phyloP scores from a whole-genome alignment of 768 basidiomycete genomes.

The Pilatotrama ljubarskyi region DNA sequence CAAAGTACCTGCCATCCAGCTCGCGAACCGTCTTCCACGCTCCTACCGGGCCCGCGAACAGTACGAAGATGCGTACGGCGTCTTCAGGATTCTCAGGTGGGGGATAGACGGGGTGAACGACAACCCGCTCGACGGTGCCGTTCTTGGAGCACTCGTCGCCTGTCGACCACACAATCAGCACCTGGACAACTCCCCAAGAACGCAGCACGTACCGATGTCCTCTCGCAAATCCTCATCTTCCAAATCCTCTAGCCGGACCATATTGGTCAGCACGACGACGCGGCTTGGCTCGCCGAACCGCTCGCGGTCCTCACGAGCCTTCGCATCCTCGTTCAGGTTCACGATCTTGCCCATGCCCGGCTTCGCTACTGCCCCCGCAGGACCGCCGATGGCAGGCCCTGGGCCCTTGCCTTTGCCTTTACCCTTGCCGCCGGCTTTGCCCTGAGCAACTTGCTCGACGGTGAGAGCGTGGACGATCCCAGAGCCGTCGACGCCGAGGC shows the following conservation, averaged over 20 bases:
- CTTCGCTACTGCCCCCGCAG: constrained; percentile 47
- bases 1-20: constrained; percentile 91
- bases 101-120: constrained; percentile 78
- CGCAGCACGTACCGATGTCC: constrained; percentile 73
- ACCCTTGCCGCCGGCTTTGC: constrained; percentile 38
- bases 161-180: constrained; percentile 28
- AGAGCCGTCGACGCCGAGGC: constrained; percentile 78
- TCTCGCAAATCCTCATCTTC: constrained; percentile 82
- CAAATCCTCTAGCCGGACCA: constrained; percentile 82
- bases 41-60: constrained; percentile 88
- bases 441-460: constrained; percentile 63
- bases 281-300: constrained; percentile 88
- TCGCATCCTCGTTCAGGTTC: constrained; percentile 85
- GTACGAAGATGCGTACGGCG: constrained; percentile 88
- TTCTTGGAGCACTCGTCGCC: constrained; percentile 92
- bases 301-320: constrained; percentile 71
- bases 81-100: constrained; percentile 66
- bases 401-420: constrained; percentile 35
- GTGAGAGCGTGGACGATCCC: constrained; percentile 90
- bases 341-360: constrained; percentile 77
- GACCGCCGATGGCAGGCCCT: constrained; percentile 16
- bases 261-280: constrained; percentile 87
- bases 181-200: not conserved
- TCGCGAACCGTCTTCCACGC: constrained; percentile 97
- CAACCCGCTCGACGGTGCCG: constrained; percentile 88